These are phyloP conservation scores for Kalmusia sp. DNA, from an alignment of 2,329 filamentous ascomycete genomes.

Conservation along the genomic window DNA sequence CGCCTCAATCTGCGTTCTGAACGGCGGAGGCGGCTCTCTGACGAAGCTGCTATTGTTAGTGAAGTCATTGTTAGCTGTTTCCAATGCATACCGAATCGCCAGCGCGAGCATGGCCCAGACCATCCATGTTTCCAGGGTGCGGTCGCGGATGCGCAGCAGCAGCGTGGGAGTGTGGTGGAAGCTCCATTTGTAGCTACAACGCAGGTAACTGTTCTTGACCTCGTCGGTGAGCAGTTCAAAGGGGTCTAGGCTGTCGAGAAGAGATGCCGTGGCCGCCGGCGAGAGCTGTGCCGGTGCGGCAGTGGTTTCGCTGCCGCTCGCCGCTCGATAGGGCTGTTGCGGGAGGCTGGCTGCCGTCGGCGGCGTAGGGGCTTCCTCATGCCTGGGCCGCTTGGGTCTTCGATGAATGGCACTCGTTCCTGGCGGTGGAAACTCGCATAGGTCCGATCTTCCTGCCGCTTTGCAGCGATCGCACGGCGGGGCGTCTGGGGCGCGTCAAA, in stretches of 20 bases:
- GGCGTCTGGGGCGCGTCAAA: slow-evolving; percentile 25
- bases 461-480: slow-evolving; percentile 50
- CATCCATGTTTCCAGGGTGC: slow-evolving; percentile 47
- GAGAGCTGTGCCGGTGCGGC: slow-evolving; percentile 21
- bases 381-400: slow-evolving; percentile 45
- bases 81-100: slow-evolving; percentile 41
- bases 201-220: slow-evolving; percentile 50
- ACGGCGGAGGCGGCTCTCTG: slow-evolving; percentile 44
- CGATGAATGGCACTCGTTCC: slow-evolving; percentile 48
- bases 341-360: slow-evolving; percentile 18
- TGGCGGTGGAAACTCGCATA: slow-evolving; percentile 47
- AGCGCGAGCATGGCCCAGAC: slow-evolving; percentile 52
- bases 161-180: slow-evolving; percentile 51
- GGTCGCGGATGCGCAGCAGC: slow-evolving; percentile 46
- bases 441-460: slow-evolving; percentile 36
- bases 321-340: slow-evolving; percentile 19
- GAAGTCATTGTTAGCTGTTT: not conserved
- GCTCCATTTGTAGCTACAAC: slow-evolving; percentile 52
- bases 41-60: slow-evolving; percentile 39
- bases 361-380: slow-evolving; percentile 27
- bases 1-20: slow-evolving; percentile 46
- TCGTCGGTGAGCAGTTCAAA: slow-evolving; percentile 50
- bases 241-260: slow-evolving; percentile 44
- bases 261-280: slow-evolving; percentile 34
- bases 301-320: slow-evolving; percentile 32